Conservation (phyloP, 805 yeast genomes). For the Saccharomycopsis sp. region DNA sequence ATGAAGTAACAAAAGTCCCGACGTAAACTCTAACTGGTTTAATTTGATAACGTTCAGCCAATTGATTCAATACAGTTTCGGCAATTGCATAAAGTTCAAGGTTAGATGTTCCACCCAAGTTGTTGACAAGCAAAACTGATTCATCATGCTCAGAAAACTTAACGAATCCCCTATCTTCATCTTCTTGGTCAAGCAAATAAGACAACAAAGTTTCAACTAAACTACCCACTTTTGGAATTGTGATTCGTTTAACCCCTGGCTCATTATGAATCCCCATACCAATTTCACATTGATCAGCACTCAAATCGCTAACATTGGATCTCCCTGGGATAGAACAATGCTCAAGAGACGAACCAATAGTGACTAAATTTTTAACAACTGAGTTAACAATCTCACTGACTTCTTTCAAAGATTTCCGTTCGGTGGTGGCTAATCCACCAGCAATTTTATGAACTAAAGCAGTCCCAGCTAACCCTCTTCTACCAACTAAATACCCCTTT, state of each 20-base stretch:
- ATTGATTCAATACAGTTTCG: slow-evolving; percentile 45
- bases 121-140: slow-evolving; percentile 67
- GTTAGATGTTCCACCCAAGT: slow-evolving; percentile 83
- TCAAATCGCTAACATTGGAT: slow-evolving; percentile 12
- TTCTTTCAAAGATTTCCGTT: slow-evolving; percentile 40
- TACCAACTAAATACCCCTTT: slow-evolving; percentile 86
- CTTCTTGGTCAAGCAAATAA: slow-evolving; percentile 53
- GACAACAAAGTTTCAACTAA: slow-evolving; percentile 53
- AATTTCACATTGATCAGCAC: slow-evolving; percentile 65
- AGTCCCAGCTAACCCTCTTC: slow-evolving; percentile 93
- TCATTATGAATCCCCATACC: slow-evolving; percentile 97
- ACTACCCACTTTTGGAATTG: slow-evolving; percentile 62
- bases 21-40: slow-evolving; percentile 62
- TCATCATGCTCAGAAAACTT: slow-evolving; percentile 57
- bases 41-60: slow-evolving; percentile 47
- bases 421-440: slow-evolving; percentile 60
- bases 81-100: slow-evolving; percentile 73
- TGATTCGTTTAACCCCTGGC: slow-evolving; percentile 60
- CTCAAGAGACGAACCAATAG: slow-evolving; percentile 84
- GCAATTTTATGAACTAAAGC: slow-evolving; percentile 76
- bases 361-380: slow-evolving; percentile 62
- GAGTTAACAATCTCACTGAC: slow-evolving; percentile 53
- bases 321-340: slow-evolving; percentile 84
- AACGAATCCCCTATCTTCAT: slow-evolving; percentile 76
- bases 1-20: slow-evolving; percentile 81